phyloP scores from a whole-genome alignment of 2,329 filamentous ascomycete species.

The Pseudonectria buxi region DNA sequence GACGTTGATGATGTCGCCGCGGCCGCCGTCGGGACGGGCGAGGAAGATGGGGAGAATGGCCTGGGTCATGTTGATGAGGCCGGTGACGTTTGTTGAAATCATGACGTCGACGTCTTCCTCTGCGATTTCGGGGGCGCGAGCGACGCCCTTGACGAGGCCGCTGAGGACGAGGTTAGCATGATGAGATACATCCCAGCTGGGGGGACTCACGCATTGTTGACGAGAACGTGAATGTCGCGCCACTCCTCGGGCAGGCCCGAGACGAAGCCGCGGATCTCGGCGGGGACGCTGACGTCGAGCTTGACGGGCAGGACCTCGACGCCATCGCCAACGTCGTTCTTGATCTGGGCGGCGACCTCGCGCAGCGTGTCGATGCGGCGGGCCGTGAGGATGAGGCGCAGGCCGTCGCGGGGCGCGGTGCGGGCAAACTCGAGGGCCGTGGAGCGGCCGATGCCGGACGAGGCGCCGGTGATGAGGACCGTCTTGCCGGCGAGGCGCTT shows the following conservation, averaged over 20 bases:
- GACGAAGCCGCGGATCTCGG: slow-evolving; percentile 69
- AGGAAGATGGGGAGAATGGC: slow-evolving; percentile 79
- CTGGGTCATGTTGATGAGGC: slow-evolving; percentile 95
- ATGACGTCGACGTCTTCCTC: slow-evolving; percentile 78
- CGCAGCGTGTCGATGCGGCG: slow-evolving; percentile 72
- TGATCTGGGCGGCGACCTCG: slow-evolving; percentile 70
- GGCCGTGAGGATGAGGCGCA: slow-evolving; percentile 86
- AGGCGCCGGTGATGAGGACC: slow-evolving; percentile 84
- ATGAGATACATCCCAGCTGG: no score
- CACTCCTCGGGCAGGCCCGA: slow-evolving; percentile 70
- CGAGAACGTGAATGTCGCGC: slow-evolving; percentile 75
- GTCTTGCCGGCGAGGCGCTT: slow-evolving; percentile 92
- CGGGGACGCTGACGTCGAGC: slow-evolving; percentile 78
- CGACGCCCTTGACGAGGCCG: slow-evolving; percentile 83
- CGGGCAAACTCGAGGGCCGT: slow-evolving; percentile 90
- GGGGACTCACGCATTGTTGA: slow-evolving; percentile 86
- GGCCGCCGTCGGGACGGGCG: slow-evolving; percentile 64
- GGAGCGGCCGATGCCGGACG: slow-evolving; percentile 79
- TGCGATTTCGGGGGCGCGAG: slow-evolving; percentile 74
- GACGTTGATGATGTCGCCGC: slow-evolving; percentile 91
- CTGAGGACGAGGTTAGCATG: slow-evolving; percentile 36
- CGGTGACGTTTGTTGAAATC: slow-evolving; percentile 90
- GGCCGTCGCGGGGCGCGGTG: slow-evolving; percentile 65
- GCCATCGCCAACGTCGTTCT: slow-evolving; percentile 66
- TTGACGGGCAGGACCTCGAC: slow-evolving; percentile 78